A percentile compares a stretch with the other conserved stretches of the same genome.
Evolutionary conservation across 164 flowering plant genomes (phyloP).

Genomic region (Pachysandra terminalis): DNA sequence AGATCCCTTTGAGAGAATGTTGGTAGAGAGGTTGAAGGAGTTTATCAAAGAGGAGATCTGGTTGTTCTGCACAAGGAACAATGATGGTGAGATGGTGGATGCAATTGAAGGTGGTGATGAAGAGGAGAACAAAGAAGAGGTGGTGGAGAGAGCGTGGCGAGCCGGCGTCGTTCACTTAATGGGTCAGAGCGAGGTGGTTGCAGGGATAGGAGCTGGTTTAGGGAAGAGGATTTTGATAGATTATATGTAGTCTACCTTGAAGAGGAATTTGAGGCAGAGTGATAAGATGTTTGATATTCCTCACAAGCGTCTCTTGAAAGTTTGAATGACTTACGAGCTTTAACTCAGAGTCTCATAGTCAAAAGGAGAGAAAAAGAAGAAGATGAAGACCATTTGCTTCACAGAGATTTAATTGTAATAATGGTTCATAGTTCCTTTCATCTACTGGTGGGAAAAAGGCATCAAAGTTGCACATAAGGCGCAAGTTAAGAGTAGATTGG

Average conservation of each 20-base stretch:
- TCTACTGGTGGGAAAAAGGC: no score
- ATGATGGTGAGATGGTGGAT: not conserved
- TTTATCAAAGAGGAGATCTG: slow-evolving; percentile 41
- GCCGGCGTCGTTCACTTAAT: slow-evolving; percentile 59
- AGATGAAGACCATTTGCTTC: no score
- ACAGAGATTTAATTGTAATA: no score
- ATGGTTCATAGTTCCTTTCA: no score
- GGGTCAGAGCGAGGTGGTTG: slow-evolving; percentile 66
- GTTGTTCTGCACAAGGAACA: not conserved
- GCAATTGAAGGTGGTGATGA: slow-evolving; percentile 2
- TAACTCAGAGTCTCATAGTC: slow-evolving; percentile 15
- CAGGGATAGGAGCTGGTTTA: slow-evolving; percentile 38
- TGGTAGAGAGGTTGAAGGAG: slow-evolving; percentile 52
- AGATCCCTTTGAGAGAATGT: slow-evolving; percentile 49
- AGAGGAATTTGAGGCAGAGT: slow-evolving; percentile 55
- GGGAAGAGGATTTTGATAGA: slow-evolving; percentile 56
- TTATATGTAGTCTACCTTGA: slow-evolving; percentile 51
- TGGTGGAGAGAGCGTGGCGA: slow-evolving; percentile 37
- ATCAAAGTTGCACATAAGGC: no score
- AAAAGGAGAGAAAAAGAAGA: no score
- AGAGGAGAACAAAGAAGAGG: slow-evolving; percentile 16
- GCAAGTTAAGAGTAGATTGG: no score
- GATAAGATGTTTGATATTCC: slow-evolving; percentile 56
- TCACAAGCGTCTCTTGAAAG: slow-evolving; percentile 57
- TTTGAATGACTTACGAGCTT: slow-evolving; percentile 74